Base-by-base conservation (phyloP, 768 basidiomycete species). In the Leccinum barrowsii region DNA sequence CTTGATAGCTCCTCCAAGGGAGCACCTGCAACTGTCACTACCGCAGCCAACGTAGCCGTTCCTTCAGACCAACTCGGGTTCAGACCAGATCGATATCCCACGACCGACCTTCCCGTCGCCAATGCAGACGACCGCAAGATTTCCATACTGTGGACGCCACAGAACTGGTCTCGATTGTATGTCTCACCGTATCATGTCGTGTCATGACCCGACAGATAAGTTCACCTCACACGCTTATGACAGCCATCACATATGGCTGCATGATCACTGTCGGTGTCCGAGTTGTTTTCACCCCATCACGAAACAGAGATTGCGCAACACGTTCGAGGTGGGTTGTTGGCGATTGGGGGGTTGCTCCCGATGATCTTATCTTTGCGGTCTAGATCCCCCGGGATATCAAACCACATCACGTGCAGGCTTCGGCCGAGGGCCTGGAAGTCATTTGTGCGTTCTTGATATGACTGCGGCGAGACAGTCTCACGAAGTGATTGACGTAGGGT, bases 211-310 rank as follows among this genome's bases (percentile, higher is more conserved):
- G 35, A 49, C 11, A 40, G 51, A 49, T 28, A 32, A 48, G 8
- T 49, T 26, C 21, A 10, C 3, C 42, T n/a, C 19, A 6, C n/a
- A 19, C n/a, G 40, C 24, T 47, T 62, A 26, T 63, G n/a, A 21
- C n/a, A 98, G 95, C 68, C 92, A 96, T 69, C 85, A 94, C 66
- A 82, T 93, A 42, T 97, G 93, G 90, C 76, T 98, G 22, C 79
- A 92, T 47, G 96, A 98, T 67, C 95, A 98, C 63, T 98, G 96
- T 70, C 81, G 94, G 34, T 97, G 94, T 70, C 76, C 87, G 5
- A 76, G 83, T 52, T 96, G 94, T 72, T 95, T 91, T 67, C 95
- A 98, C 72, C 77, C 87, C 0, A 70, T 85, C 59, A 98, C 95
- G 17, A 95, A 92, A 67, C 96, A 98, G 72, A 81, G 95, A n/a